These are phyloP conservation scores for Dactylellina cionopaga DNA, from an alignment of 2,329 filamentous ascomycete genomes.

Conservation along the genomic window DNA sequence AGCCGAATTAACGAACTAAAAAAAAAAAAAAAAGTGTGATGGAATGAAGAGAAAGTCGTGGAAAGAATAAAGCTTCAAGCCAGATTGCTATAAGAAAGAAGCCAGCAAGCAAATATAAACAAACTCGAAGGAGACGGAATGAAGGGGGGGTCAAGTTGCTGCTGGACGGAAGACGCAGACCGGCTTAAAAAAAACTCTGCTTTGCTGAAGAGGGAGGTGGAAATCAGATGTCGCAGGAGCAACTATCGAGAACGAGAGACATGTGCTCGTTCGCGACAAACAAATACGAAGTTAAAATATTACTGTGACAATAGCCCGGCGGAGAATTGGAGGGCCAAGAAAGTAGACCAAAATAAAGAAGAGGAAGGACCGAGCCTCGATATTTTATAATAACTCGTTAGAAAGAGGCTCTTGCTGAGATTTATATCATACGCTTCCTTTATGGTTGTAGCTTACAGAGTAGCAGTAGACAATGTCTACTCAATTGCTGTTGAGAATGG, in stretches of 20 bases:
- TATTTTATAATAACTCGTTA: no score
- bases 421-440: no score
- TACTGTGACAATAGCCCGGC: no score
- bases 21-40: background rate
- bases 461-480: no score
- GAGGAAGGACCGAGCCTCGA: no score
- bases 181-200: background rate
- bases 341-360: no score
- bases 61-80: background rate
- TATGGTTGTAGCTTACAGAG: no score
- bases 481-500: no score
- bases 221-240: conserved; percentile 27
- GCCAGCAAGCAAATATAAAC: no score
- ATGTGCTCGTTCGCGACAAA: conserved; percentile 13
- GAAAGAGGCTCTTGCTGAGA: no score
- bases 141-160: background rate
- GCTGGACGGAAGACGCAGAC: background rate
- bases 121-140: background rate
- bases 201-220: background rate
- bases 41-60: background rate
- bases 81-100: background rate
- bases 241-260: background rate
- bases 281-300: no score
- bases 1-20: background rate
- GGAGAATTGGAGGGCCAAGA: no score